Percentiles rank a stretch among this genome's conserved stretches.
Evolutionary conservation across 169 alveolate genomes (phyloP).

Genomic region (Cryptosporidium tyzzeri): DNA sequence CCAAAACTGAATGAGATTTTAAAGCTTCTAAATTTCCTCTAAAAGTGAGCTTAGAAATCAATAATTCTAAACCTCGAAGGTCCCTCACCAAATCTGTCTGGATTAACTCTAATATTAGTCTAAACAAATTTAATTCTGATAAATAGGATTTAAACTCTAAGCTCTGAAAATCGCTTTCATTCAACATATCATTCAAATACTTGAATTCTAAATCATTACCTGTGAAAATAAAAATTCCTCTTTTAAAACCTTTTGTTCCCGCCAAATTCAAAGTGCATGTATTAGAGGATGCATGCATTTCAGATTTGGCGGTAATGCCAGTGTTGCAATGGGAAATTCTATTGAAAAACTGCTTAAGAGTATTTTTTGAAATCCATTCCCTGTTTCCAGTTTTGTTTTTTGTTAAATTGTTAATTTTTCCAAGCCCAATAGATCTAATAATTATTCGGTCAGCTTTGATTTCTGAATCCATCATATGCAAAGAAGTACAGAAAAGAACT

Average conservation of each 20-base stretch:
- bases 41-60: conserved; percentile 7
- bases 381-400: conserved; percentile 37
- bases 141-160: background rate
- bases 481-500: conserved; percentile 33
- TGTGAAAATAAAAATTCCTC: conserved; percentile 9
- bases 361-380: conserved; percentile 44
- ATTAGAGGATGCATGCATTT: background rate
- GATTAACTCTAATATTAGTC: conserved; percentile 42
- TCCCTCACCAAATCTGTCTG: conserved; percentile 11
- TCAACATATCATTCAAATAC: conserved; percentile 27
- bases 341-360: background rate
- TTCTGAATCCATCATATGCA: conserved; percentile 16
- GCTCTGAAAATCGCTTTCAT: background rate
- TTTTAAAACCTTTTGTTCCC: background rate
- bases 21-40: background rate
- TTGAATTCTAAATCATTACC: conserved; percentile 15
- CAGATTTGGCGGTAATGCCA: background rate
- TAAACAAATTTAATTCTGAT: conserved; percentile 33
- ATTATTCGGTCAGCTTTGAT: conserved; percentile 28
- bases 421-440: conserved; percentile 64
- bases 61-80: background rate
- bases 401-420: conserved; percentile 10
- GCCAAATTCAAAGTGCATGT: background rate
- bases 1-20: background rate
- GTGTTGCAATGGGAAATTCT: background rate